Percentiles rank a stretch among this genome's conserved stretches.
Evolutionary conservation across 2,329 filamentous ascomycete genomes (phyloP).

Genomic region (Cladosporium colombiae): DNA sequence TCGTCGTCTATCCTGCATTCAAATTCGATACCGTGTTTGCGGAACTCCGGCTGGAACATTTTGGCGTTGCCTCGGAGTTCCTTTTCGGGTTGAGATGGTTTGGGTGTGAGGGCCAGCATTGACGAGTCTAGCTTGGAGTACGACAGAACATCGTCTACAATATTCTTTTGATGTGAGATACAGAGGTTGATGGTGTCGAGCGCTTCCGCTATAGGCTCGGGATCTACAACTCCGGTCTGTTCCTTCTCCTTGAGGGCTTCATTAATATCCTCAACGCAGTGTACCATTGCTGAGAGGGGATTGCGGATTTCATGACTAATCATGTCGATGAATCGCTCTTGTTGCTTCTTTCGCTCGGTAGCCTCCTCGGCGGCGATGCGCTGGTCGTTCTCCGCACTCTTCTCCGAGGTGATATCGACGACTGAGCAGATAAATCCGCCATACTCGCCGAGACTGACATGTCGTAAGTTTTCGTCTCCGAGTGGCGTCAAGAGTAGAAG

Average conservation of each 20-base stretch:
- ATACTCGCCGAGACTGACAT: slow-evolving; percentile 35
- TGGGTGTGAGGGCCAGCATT: slow-evolving; percentile 38
- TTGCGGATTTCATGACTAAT: slow-evolving; percentile 40
- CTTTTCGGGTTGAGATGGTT: slow-evolving; percentile 22
- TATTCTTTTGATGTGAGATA: slow-evolving; percentile 50
- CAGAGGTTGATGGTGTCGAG: slow-evolving; percentile 48
- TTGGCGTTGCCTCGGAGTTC: slow-evolving; percentile 33
- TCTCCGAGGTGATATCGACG: slow-evolving; percentile 50
- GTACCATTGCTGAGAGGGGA: slow-evolving; percentile 41
- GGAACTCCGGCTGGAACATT: slow-evolving; percentile 37
- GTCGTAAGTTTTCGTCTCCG: slow-evolving; percentile 40
- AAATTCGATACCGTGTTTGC: slow-evolving; percentile 31
- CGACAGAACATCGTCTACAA: slow-evolving; percentile 51
- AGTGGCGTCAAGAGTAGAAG: slow-evolving; percentile 47
- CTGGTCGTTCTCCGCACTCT: slow-evolving; percentile 45
- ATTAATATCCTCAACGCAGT: slow-evolving; percentile 47
- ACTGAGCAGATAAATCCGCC: slow-evolving; percentile 50
- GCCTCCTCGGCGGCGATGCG: slow-evolving; percentile 43
- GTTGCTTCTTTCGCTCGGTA: slow-evolving; percentile 39
- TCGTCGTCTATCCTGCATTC: slow-evolving; percentile 17
- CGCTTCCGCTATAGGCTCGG: slow-evolving; percentile 11
- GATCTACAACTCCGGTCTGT: slow-evolving; percentile 21
- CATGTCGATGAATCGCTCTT: slow-evolving; percentile 46
- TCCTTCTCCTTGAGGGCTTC: slow-evolving; percentile 29
- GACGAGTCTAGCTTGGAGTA: slow-evolving; percentile 49